phyloP scores from a whole-genome alignment of 2,329 filamentous ascomycete genomes.

The Orbilia brochopaga region DNA sequence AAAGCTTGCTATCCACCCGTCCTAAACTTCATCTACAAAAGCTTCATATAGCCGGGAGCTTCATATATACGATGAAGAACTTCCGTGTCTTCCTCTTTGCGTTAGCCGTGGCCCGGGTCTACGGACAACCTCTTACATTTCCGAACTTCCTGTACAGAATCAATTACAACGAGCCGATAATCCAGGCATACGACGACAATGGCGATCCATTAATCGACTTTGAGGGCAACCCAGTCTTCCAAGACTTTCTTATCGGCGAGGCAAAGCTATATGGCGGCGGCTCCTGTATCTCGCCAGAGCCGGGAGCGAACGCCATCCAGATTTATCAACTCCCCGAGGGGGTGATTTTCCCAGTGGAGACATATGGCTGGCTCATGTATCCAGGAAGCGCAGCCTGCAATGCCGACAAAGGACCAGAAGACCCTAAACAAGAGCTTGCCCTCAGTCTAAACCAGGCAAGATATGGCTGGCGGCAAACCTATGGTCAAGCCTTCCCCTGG shows the following conservation, averaged over 20 bases:
- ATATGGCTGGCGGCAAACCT: conserved; percentile 10
- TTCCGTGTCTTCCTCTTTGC: not conserved
- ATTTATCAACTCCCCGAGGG: not conserved
- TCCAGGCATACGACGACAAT: conserved; percentile 15
- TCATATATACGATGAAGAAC: conserved; percentile 17
- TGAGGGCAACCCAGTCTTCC: not conserved
- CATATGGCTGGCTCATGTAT: conserved; percentile 41
- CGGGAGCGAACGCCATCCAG: conserved; percentile 17
- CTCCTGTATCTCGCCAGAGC: conserved; percentile 19
- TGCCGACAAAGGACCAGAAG: not conserved
- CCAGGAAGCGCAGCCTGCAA: conserved; percentile 21
- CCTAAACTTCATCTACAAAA: no score
- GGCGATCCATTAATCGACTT: not conserved
- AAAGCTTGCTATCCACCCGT: no score
- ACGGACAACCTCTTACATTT: not conserved
- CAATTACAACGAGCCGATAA: conserved; percentile 9
- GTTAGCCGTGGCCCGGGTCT: conserved; percentile 1
- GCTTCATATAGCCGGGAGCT: no score
- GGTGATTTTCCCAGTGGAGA: not conserved
- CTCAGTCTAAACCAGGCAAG: conserved; percentile 24
- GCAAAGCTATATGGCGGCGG: conserved; percentile 15
- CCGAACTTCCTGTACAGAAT: conserved; percentile 24
- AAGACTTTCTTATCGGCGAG: conserved; percentile 1
- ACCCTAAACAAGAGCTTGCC: not conserved
- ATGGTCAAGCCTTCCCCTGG: conserved; percentile 4